Percentiles rank a stretch among this genome's conserved stretches.
Conservation (phyloP, 202 grass and related monocot species). For the Digitaria exilis region DNA sequence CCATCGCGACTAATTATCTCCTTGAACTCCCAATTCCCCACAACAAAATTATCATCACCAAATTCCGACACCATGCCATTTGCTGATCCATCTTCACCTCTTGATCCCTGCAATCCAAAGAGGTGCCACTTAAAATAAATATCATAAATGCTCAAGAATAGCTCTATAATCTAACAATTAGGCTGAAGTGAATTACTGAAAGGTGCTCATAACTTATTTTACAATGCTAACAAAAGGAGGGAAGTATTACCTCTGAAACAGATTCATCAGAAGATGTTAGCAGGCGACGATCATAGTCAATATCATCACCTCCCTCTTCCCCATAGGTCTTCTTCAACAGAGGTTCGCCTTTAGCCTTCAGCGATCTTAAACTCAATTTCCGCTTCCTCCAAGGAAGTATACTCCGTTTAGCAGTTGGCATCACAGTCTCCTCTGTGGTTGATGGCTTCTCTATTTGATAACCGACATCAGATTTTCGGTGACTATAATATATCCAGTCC, state of each 20-base stretch:
- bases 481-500: constrained; percentile 87
- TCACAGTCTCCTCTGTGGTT: constrained; percentile 48
- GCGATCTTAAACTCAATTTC: constrained; percentile 74
- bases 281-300: constrained; percentile 77
- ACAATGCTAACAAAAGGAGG: background rate
- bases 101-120: constrained; percentile 57
- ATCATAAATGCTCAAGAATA: background rate
- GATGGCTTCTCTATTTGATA: constrained; percentile 54
- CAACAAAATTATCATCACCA: constrained; percentile 72
- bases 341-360: constrained; percentile 90
- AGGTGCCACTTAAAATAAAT: constrained; percentile 25
- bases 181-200: background rate
- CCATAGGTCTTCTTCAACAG: constrained; percentile 89
- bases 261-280: constrained; percentile 75
- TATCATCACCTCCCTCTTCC: constrained; percentile 97
- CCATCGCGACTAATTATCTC: constrained; percentile 69
- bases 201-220: background rate
- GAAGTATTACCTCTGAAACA: constrained; percentile 60
- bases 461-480: constrained; percentile 68
- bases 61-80: constrained; percentile 67
- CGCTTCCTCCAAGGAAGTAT: constrained; percentile 97
- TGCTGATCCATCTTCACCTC: constrained; percentile 42
- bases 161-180: constrained; percentile 24
- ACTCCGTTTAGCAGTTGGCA: constrained; percentile 61
- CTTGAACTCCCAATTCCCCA: constrained; percentile 81